These are phyloP conservation scores for Cylindrodendrum hubeiense DNA, from an alignment of 2,329 filamentous ascomycete species.

Conservation along the genomic window DNA sequence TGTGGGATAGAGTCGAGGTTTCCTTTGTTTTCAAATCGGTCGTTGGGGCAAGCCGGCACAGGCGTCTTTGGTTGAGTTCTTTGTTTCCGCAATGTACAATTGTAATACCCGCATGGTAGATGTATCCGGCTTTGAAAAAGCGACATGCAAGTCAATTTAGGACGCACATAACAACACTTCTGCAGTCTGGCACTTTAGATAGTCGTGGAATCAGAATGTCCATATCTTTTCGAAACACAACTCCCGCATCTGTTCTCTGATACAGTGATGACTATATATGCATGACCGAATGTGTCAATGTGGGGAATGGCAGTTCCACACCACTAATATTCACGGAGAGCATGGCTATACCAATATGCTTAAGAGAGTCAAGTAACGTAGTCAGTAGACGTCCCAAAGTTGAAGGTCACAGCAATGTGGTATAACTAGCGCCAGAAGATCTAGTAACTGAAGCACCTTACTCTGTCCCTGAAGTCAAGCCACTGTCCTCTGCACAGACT, in stretches of 20 bases:
- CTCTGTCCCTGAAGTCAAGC: too few relatives aligned
- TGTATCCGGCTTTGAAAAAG: slow-evolving; percentile 39
- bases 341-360: too few relatives aligned
- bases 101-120: slow-evolving; percentile 43
- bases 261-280: not conserved
- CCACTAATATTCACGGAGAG: too few relatives aligned
- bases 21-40: slow-evolving; percentile 26
- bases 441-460: too few relatives aligned
- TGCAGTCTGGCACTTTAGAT: slow-evolving; percentile 34
- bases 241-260: not conserved
- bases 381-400: too few relatives aligned
- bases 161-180: slow-evolving; percentile 31
- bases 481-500: too few relatives aligned
- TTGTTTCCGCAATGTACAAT: slow-evolving; percentile 27
- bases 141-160: slow-evolving; percentile 31
- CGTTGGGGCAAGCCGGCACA: slow-evolving; percentile 42
- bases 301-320: not conserved
- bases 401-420: too few relatives aligned
- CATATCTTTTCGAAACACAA: slow-evolving; percentile 12
- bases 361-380: too few relatives aligned
- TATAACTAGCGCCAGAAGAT: too few relatives aligned
- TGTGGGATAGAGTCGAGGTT: slow-evolving; percentile 22
- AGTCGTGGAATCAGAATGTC: slow-evolving; percentile 35
- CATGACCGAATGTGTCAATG: not conserved
- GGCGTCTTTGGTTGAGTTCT: slow-evolving; percentile 38